phyloP scores from a whole-genome alignment of 2,329 filamentous ascomycete genomes.

The Scedosporium minutisporum region DNA sequence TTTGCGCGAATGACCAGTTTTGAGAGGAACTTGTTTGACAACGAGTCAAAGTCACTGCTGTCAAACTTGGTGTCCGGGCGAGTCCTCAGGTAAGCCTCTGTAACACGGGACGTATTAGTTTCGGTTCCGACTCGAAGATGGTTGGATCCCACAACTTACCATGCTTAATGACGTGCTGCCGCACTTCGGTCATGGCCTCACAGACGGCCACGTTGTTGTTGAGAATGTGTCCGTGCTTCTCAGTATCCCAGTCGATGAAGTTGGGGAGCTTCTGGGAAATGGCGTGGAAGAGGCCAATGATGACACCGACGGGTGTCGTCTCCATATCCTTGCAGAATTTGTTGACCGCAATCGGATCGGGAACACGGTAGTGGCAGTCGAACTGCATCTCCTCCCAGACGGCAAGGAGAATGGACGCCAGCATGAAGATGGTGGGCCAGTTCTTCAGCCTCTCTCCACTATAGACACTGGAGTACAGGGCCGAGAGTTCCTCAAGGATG shows the following conservation, averaged over 20 bases:
- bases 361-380: slow-evolving; percentile 91
- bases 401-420: slow-evolving; percentile 82
- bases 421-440: slow-evolving; percentile 98
- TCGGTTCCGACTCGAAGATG: neutral
- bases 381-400: slow-evolving; percentile 99
- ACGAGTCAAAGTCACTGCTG: slow-evolving; percentile 82
- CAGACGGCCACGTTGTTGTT: slow-evolving; percentile 88
- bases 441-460: slow-evolving; percentile 96
- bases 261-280: slow-evolving; percentile 93
- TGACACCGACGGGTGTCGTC: slow-evolving; percentile 87
- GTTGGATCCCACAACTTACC: slow-evolving; percentile 46
- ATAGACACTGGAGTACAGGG: slow-evolving; percentile 94
- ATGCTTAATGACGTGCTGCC: slow-evolving; percentile 84
- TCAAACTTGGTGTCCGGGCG: slow-evolving; percentile 77
- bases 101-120: neutral
- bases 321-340: slow-evolving; percentile 98
- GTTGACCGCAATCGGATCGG: slow-evolving; percentile 71
- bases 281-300: slow-evolving; percentile 92
- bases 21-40: slow-evolving; percentile 95
- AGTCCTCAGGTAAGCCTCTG: slow-evolving; percentile 79
- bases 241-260: slow-evolving; percentile 88
- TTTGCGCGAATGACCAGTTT: slow-evolving; percentile 94
- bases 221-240: slow-evolving; percentile 80
- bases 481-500: slow-evolving; percentile 84
- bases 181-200: slow-evolving; percentile 92